Evolutionary conservation across 129 eudicot genomes (phyloP), one percentile per base, ranked within the genome.

Genomic region (Lonicera japonica): DNA sequence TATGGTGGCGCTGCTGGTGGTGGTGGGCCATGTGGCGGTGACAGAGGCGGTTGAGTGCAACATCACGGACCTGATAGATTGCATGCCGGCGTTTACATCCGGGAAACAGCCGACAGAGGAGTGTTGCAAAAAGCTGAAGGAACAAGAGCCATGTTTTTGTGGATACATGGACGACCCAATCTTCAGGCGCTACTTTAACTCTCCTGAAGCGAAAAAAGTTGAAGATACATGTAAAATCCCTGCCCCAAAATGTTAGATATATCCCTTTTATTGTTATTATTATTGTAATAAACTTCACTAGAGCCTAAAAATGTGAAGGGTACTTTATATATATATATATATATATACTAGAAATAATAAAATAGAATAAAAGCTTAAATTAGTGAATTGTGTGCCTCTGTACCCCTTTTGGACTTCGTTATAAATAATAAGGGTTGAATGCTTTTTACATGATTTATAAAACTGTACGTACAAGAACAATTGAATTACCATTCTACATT

Each of bases 171-270:
- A 16, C 11, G 21, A 57, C 61, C 40, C 61, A 14, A 19, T 2
- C 8, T 14, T 23, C 41, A 0, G 9, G 20, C 61, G 9, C 8
- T 57, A 23, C 19, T 4, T 57, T 12, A 1, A 13, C 14, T 23
- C 61, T n/a, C 41, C 40, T 13, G 21, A 25, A 11, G 61, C 61
- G 60, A 65, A n/a, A 66, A 66, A 4, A 12, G 8, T 53, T 17
- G 13, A 16, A 6, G 17, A 22, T 36, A 18, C 6, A 17, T 66
- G 54, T 17, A 29, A 6, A 6, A 16, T 50, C 25, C 21, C 56
- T 14, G 9, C 21, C 56, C 56, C 56, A 1, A 5, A n/a, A 51
- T 51, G 56, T 47, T 47, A 47, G 1, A 8, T 47, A 29, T 29
- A 29, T 29, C 36, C 2, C 6, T 29, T 29, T 29, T 1, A 29